phyloP scores from a whole-genome alignment of 805 yeast species.

The Debaryomyces maramus region DNA sequence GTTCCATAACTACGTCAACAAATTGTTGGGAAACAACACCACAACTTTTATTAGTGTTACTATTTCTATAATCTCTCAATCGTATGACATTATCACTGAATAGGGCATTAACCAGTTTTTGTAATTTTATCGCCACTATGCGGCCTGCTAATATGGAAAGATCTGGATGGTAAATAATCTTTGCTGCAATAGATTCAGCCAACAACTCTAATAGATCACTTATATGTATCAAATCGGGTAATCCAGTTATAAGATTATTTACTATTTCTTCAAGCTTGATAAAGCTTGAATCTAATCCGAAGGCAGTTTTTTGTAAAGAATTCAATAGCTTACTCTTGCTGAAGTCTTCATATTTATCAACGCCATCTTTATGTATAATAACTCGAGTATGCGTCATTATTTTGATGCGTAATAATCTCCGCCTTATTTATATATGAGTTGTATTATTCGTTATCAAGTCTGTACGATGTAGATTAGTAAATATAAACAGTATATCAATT shows the following conservation, averaged over 20 bases:
- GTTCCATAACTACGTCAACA: conserved; percentile 58
- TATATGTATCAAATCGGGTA: conserved; percentile 17
- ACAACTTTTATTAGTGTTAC: conserved; percentile 7
- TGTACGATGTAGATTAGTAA: too few species aligned
- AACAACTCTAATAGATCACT: conserved; percentile 27
- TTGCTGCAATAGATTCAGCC: conserved; percentile 36
- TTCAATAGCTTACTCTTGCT: conserved; percentile 7
- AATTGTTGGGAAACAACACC: conserved; percentile 75
- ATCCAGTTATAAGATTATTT: conserved; percentile 13
- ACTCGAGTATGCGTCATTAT: conserved; percentile 2
- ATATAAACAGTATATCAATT: neutral
- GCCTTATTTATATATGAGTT: too few species aligned
- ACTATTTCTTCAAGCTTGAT: conserved; percentile 17
- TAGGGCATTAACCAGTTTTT: conserved; percentile 13
- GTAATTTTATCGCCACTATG: conserved; percentile 32
- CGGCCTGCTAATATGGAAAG: conserved; percentile 38
- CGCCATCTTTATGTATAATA: neutral
- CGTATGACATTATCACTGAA: conserved; percentile 27
- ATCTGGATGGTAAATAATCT: conserved; percentile 35
- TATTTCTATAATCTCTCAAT: conserved; percentile 15
- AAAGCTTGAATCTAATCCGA: conserved; percentile 14
- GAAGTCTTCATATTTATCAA: neutral
- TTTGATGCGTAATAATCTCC: too few species aligned
- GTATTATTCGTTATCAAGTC: too few species aligned
- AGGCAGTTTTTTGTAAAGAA: conserved; percentile 10